Conservation (phyloP, 495 filamentous ascomycete genomes). For the Penicillium chermesinum region DNA sequence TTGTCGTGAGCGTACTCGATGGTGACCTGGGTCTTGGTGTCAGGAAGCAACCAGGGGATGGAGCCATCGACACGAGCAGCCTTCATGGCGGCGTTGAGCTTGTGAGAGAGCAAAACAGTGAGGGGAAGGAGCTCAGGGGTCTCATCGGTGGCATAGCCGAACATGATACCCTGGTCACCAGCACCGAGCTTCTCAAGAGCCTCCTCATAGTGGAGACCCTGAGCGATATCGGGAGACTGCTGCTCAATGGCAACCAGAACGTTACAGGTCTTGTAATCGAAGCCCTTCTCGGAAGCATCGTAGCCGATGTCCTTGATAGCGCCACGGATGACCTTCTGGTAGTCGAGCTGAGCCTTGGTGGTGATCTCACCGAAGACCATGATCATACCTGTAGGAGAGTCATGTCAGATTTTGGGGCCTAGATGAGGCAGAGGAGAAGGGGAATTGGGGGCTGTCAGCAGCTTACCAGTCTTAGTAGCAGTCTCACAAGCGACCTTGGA, state of each 20-base stretch:
- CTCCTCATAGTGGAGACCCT: slow-evolving; percentile 95
- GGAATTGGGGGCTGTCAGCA: slow-evolving; percentile 6
- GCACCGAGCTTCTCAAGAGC: slow-evolving; percentile 96
- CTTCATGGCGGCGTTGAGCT: slow-evolving; percentile 90
- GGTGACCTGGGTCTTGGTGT: slow-evolving; percentile 99
- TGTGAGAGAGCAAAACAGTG: slow-evolving; percentile 88
- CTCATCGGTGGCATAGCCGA: slow-evolving; percentile 99
- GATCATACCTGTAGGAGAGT: slow-evolving; percentile 63
- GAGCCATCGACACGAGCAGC: slow-evolving; percentile 77
- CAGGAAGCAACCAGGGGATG: slow-evolving; percentile 91
- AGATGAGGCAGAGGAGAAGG: slow-evolving; percentile 1
- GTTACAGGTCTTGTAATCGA: slow-evolving; percentile 99
- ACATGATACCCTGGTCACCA: slow-evolving; percentile 99
- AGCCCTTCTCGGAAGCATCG: slow-evolving; percentile 93
- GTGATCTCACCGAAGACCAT: slow-evolving; percentile 99
- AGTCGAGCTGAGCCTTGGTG: slow-evolving; percentile 91
- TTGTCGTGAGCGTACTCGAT: slow-evolving; percentile 96
- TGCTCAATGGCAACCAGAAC: slow-evolving; percentile 98
- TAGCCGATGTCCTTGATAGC: slow-evolving; percentile 99
- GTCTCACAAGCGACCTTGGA: slow-evolving; percentile 99
- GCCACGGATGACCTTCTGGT: slow-evolving; percentile 93
- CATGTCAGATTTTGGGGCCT: slow-evolving; percentile 15
- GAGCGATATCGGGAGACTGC: slow-evolving; percentile 97
- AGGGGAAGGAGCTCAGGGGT: slow-evolving; percentile 95
- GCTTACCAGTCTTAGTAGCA: slow-evolving; percentile 88